Conservation (phyloP, 1,139 yeast species). For the Debaryomycetaceae sp. region DNA sequence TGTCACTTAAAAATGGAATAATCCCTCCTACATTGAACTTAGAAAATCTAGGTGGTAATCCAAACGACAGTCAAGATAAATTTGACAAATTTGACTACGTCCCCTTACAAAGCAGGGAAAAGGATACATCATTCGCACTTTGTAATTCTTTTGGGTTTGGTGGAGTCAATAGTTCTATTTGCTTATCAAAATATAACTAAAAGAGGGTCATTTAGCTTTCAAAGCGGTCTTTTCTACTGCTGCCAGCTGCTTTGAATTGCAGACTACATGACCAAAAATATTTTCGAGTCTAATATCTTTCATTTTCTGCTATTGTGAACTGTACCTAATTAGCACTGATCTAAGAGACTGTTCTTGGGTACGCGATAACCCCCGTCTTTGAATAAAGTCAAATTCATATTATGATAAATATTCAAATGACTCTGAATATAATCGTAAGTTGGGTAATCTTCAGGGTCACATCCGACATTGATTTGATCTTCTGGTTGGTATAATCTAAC, state of each 20-base stretch:
- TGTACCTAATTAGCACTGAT: slow-evolving; percentile 15
- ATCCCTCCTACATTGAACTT: slow-evolving; percentile 85
- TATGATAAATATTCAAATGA: slow-evolving; percentile 61
- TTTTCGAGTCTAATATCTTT: no score
- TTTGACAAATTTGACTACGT: slow-evolving; percentile 61
- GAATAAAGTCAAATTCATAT: slow-evolving; percentile 67
- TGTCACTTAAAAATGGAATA: slow-evolving; percentile 54
- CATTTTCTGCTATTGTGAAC: no score
- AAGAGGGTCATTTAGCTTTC: no score
- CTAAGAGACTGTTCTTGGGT: slow-evolving; percentile 45
- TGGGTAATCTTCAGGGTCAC: slow-evolving; percentile 75
- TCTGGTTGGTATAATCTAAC: slow-evolving; percentile 77
- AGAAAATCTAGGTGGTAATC: slow-evolving; percentile 46
- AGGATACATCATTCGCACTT: slow-evolving; percentile 54
- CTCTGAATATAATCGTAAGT: slow-evolving; percentile 67
- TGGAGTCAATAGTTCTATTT: slow-evolving; percentile 78
- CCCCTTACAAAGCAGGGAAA: slow-evolving; percentile 40
- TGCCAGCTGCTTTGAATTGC: no score
- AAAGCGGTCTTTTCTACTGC: no score
- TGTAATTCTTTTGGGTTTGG: slow-evolving; percentile 97
- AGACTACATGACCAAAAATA: no score
- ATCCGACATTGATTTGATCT: slow-evolving; percentile 49
- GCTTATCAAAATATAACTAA: slow-evolving; percentile 19
- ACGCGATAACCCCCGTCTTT: slow-evolving; percentile 59
- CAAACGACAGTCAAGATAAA: slow-evolving; percentile 34